phyloP scores from a whole-genome alignment of 441 rosid genomes.

The Bruguiera hainesii region DNA sequence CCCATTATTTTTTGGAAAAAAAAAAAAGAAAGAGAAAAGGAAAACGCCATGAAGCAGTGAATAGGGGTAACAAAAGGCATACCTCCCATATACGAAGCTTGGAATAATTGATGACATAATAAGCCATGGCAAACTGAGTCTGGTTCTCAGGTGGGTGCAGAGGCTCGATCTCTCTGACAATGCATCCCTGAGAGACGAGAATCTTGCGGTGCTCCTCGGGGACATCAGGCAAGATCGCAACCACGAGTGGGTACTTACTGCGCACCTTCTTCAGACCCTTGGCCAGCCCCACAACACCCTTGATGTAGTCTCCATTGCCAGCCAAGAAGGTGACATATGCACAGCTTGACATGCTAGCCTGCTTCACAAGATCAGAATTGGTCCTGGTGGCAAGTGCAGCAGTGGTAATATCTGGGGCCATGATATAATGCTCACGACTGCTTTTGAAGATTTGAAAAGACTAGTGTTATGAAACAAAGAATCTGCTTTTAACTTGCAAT shows the following conservation, averaged over 20 bases:
- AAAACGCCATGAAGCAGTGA: neutral
- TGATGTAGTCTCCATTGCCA: constrained; percentile 68
- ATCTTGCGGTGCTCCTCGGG: constrained; percentile 67
- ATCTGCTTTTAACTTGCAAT: neutral
- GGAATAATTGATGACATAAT: constrained; percentile 86
- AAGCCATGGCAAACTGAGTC: constrained; percentile 81
- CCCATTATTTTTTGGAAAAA: neutral
- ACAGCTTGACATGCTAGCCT: constrained; percentile 29
- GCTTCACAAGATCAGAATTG: constrained; percentile 17
- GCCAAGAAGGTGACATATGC: constrained; percentile 80
- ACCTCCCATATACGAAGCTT: constrained; percentile 97
- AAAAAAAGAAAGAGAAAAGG: neutral
- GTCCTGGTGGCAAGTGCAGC: constrained; percentile 5
- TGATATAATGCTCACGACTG: neutral
- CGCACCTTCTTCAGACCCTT: constrained; percentile 69
- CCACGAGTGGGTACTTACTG: constrained; percentile 71
- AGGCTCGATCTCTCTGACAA: constrained; percentile 64
- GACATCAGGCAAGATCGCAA: constrained; percentile 73
- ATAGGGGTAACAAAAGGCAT: neutral
- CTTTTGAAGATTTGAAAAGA: neutral
- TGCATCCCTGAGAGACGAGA: constrained; percentile 62
- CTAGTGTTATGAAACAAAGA: neutral
- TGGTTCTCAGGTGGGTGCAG: constrained; percentile 76
- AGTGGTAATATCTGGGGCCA: constrained; percentile 34
- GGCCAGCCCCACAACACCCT: constrained; percentile 86